Percentiles rank a stretch among this genome's conserved stretches.
phyloP scores from a whole-genome alignment of 345 rosid genomes.

The Boechera retrofracta region DNA sequence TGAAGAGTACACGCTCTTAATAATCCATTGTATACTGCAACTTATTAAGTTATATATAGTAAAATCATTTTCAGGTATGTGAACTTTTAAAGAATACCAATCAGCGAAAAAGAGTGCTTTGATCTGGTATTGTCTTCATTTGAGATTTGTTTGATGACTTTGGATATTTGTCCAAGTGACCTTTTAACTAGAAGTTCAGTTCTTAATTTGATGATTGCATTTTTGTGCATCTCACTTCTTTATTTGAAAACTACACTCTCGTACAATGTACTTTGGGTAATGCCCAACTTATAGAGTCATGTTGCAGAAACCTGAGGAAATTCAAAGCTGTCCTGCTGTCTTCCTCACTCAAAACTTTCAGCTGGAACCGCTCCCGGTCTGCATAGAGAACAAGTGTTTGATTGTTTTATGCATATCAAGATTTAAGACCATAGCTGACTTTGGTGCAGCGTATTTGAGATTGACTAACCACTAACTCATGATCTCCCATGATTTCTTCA shows the following conservation, averaged over 20 bases:
- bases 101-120: neutral
- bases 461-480: conserved; percentile 78
- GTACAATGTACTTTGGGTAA: neutral
- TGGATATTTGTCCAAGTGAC: neutral
- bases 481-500: conserved; percentile 92
- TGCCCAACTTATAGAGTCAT: neutral
- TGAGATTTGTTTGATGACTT: neutral
- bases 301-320: neutral
- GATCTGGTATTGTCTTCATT: conserved; percentile 1
- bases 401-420: conserved; percentile 12
- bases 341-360: neutral
- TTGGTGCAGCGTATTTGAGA: neutral
- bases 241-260: conserved; percentile 17
- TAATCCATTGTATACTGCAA: neutral
- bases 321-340: conserved; percentile 6
- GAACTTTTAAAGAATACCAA: neutral
- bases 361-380: conserved; percentile 51
- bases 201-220: conserved; percentile 6
- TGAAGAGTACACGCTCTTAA: neutral
- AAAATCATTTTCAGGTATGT: neutral
- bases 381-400: conserved; percentile 43
- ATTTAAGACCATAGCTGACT: conserved; percentile 25
- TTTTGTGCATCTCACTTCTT: conserved; percentile 13
- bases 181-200: neutral
- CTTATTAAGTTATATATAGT: neutral